phyloP scores from a whole-genome alignment of 78 protist species.

The Planoprotostelium fungivorum region DNA sequence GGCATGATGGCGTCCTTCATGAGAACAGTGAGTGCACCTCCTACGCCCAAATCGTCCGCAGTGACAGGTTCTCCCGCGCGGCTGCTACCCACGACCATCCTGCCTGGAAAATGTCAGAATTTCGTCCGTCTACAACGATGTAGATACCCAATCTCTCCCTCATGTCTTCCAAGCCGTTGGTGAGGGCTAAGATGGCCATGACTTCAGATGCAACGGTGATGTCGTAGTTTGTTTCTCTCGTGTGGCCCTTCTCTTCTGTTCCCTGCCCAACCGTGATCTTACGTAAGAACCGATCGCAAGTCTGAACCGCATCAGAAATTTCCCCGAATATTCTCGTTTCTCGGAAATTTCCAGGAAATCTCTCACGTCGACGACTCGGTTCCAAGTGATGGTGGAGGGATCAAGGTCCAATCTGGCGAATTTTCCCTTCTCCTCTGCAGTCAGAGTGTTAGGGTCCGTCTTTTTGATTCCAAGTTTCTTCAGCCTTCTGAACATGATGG shows the following conservation, averaged over 20 bases:
- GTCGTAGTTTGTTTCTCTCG: conserved; percentile 82
- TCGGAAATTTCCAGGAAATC: background rate
- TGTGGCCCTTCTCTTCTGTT: conserved; percentile 77
- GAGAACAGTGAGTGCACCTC: conserved; percentile 91
- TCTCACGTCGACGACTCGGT: conserved; percentile 72
- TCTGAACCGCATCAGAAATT: conserved; percentile 47
- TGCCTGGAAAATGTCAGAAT: background rate
- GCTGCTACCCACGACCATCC: conserved; percentile 67
- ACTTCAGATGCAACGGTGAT: conserved; percentile 96
- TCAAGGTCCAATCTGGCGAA: conserved; percentile 94
- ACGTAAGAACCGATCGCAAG: conserved; percentile 95
- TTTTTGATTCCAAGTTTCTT: conserved; percentile 81
- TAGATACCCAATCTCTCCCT: conserved; percentile 64
- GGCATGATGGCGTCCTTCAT: conserved; percentile 95
- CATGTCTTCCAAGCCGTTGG: conserved; percentile 76
- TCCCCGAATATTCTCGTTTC: background rate
- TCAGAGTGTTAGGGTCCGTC: conserved; percentile 74
- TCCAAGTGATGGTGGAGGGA: conserved; percentile 93
- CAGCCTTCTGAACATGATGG: conserved; percentile 80
- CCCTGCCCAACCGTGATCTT: conserved; percentile 87
- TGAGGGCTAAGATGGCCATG: conserved; percentile 96
- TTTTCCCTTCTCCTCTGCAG: conserved; percentile 55
- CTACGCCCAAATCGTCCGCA: conserved; percentile 93
- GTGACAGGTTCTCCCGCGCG: conserved; percentile 80
- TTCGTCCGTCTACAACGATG: too few relatives aligned